A percentile compares a stretch with the other conserved stretches of the same genome.
These are phyloP conservation scores for Acanthochlamys bracteata DNA, from an alignment of 106 monocot genomes.

Conservation along the genomic window DNA sequence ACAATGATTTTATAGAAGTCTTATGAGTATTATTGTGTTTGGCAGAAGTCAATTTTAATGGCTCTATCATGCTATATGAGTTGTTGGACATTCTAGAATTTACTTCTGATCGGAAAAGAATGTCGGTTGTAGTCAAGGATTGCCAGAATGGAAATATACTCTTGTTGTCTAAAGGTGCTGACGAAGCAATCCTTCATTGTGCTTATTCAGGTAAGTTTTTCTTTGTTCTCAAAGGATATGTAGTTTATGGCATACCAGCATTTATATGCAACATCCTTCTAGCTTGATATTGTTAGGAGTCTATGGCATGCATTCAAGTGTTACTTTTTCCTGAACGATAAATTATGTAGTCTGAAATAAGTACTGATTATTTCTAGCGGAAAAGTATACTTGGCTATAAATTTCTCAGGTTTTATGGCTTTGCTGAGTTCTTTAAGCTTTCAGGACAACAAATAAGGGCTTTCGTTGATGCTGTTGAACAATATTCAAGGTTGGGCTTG, in stretches of 20 bases:
- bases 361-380: no score
- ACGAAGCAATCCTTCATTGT: slow-evolving; percentile 84
- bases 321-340: no score
- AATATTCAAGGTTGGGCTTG: slow-evolving; percentile 79
- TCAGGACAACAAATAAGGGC: slow-evolving; percentile 65
- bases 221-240: neutral
- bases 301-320: no score
- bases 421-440: slow-evolving; percentile 10
- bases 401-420: no score
- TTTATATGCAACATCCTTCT: no score
- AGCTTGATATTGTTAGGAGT: no score
- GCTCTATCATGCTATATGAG: slow-evolving; percentile 52
- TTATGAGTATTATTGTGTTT: no score
- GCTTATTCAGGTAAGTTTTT: slow-evolving; percentile 42
- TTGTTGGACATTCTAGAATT: slow-evolving; percentile 88
- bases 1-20: no score
- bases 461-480: slow-evolving; percentile 77
- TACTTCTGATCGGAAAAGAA: slow-evolving; percentile 93
- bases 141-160: slow-evolving; percentile 59
- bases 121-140: slow-evolving; percentile 88
- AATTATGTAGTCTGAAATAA: no score
- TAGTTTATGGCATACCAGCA: no score
- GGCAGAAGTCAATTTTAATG: slow-evolving; percentile 66
- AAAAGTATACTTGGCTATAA: no score
- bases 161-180: slow-evolving; percentile 84